Conservation (phyloP, 352 stramenopile species). For the Phytopythium montanum region DNA sequence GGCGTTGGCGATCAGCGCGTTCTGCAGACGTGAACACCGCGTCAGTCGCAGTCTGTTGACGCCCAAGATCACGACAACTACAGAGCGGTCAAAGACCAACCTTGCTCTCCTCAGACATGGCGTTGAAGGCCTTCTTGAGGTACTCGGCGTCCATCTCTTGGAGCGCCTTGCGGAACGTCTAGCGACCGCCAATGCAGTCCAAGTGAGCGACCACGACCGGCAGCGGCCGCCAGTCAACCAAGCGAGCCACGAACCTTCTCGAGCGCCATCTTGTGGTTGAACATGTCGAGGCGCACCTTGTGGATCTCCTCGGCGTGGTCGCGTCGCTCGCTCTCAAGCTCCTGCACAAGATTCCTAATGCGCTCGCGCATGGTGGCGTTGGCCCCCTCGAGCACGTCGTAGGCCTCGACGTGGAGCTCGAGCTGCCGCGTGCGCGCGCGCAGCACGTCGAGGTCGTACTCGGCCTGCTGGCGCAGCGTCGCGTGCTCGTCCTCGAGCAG, state of each 20-base stretch:
- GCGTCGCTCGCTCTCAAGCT: slow-evolving; percentile 64
- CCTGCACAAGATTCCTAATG: slow-evolving; percentile 56
- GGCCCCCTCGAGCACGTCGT: slow-evolving; percentile 57
- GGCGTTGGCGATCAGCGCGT: slow-evolving; percentile 71
- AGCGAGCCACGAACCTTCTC: slow-evolving; percentile 42
- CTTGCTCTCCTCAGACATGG: slow-evolving; percentile 82
- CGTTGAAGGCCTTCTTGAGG: slow-evolving; percentile 78
- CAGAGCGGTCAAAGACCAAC: slow-evolving; percentile 10
- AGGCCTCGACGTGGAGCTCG: slow-evolving; percentile 69
- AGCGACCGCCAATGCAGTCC: neutral
- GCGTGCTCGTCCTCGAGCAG: slow-evolving; percentile 60
- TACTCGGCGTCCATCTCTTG: slow-evolving; percentile 78
- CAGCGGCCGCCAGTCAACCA: too few relatives aligned
- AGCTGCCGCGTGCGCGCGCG: slow-evolving; percentile 48
- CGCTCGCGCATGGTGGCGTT: slow-evolving; percentile 51
- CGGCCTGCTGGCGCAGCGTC: slow-evolving; percentile 49
- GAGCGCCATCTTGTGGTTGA: slow-evolving; percentile 83
- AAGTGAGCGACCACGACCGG: neutral
- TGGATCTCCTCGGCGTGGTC: slow-evolving; percentile 70
- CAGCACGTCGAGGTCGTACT: slow-evolving; percentile 63
- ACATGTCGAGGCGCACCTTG: slow-evolving; percentile 77
- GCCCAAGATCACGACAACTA: neutral
- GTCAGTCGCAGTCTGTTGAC: neutral
- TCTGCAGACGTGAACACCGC: slow-evolving; percentile 19
- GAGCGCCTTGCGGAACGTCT: slow-evolving; percentile 73